phyloP scores from a whole-genome alignment of 2,329 filamentous ascomycete species.

The Penicillium sp. region DNA sequence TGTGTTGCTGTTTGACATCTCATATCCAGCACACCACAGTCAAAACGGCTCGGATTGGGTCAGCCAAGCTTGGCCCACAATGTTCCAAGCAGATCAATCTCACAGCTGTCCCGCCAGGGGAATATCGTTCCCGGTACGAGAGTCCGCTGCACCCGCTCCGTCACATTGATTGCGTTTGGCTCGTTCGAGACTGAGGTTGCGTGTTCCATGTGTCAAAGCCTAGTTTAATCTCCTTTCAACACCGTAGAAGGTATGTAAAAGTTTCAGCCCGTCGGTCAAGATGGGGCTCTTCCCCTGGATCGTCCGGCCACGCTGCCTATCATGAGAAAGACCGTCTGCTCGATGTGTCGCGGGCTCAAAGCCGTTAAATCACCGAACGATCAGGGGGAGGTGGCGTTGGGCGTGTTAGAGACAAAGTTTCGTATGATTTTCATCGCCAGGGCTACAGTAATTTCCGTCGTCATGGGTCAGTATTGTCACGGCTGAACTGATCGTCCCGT shows the following conservation, averaged over 20 bases:
- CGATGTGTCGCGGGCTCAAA: neutral
- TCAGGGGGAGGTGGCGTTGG: neutral
- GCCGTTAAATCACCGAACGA: neutral
- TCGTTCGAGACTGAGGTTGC: slow-evolving; percentile 14
- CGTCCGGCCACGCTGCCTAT: neutral
- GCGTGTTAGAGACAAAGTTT: neutral
- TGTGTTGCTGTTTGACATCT: neutral
- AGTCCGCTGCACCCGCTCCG: slow-evolving; percentile 3
- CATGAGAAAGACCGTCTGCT: neutral
- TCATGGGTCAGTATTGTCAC: neutral
- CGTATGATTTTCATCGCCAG: neutral
- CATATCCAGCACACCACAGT: neutral
- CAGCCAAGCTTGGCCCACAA: neutral
- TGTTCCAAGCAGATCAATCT: neutral
- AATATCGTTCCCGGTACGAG: neutral
- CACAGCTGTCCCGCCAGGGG: neutral
- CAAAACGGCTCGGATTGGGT: neutral
- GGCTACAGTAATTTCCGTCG: neutral
- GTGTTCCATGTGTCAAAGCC: slow-evolving; percentile 17
- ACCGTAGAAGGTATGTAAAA: neutral
- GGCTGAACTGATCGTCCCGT: slow-evolving; percentile 5
- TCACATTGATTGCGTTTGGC: slow-evolving; percentile 15
- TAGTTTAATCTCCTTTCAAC: slow-evolving; percentile 11
- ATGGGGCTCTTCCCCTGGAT: slow-evolving; percentile 1
- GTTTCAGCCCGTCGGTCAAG: neutral